These are phyloP conservation scores for Saccharomyces pastorianus DNA, from an alignment of 1,139 yeast species.

Conservation along the genomic window DNA sequence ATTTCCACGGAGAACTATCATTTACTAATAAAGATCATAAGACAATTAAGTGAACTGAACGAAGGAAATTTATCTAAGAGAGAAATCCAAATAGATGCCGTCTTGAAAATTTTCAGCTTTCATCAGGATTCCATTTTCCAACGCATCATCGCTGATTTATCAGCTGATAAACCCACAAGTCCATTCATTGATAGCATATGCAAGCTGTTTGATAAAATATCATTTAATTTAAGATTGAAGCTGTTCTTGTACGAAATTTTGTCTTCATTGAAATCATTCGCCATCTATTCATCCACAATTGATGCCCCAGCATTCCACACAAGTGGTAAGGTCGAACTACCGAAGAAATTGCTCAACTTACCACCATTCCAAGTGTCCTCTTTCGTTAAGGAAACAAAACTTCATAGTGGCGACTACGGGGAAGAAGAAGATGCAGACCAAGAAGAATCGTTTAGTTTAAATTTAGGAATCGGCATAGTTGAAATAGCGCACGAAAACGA, in stretches of 20 bases:
- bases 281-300: constrained; percentile 18
- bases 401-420: background rate
- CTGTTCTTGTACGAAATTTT: constrained; percentile 57
- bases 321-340: constrained; percentile 13
- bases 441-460: background rate
- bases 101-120: constrained; percentile 25
- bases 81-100: constrained; percentile 19
- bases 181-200: constrained; percentile 16
- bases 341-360: constrained; percentile 17
- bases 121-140: constrained; percentile 25
- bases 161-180: constrained; percentile 1
- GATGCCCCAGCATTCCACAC: constrained; percentile 2
- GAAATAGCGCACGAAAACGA: constrained; percentile 2
- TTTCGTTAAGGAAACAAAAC: constrained; percentile 13
- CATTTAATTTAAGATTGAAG: constrained; percentile 42
- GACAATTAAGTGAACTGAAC: constrained; percentile 11
- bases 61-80: constrained; percentile 8
- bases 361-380: constrained; percentile 32
- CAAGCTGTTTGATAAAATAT: constrained; percentile 24
- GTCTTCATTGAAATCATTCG: constrained; percentile 42
- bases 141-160: constrained; percentile 14
- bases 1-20: constrained; percentile 7
- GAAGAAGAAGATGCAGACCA: constrained; percentile 3
- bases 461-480: constrained; percentile 10
- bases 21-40: constrained; percentile 12